Evolutionary conservation across 805 yeast genomes (phyloP), one percentile per base, ranked within the genome.

Genomic region (Kazachstania psychrophila): DNA sequence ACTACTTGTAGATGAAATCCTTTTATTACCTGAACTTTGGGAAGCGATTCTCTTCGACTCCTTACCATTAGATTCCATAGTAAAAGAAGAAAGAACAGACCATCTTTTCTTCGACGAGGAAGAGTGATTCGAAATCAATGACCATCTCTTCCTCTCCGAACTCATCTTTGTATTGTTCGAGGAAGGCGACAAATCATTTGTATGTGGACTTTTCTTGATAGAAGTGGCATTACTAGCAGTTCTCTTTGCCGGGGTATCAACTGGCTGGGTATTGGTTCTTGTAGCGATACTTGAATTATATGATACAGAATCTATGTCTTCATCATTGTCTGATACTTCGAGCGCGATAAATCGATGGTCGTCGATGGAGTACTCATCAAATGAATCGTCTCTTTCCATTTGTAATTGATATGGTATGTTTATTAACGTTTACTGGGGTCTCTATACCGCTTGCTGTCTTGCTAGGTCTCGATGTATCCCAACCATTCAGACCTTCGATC

Each of bases 241-340:
- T 14, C n/a, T 31, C 10, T 31, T 27, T n/a, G 22, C 25, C 3
- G 20, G 13, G 10, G 24, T 28, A 17, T 30, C 23, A 7, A 19
- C 10, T 7, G 23, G 28, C 13, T 28, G 33, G 7, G 39, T 17
- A 6, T n/a, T 7, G 9, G n/a, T 30, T 12, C 7, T 19, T 9
- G 15, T n/a, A n/a, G 17, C 14, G 15, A 30, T n/a, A 30, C 33
- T 20, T 10, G 33, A 30, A 30, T 16, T 20, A 22, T 30, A 30
- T 8, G 33, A 30, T 3, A 12, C 33, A 6, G 33, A 13, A 6
- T 30, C 33, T 11, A 20, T 20, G 20, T 30, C 33, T 6, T 15
- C 56, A 31, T 55, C 60, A 13, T 52, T 59, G 20, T 54, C 60
- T 8, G 60, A 52, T 5, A 56, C 54, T 14, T 49, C 60, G 25